These are phyloP conservation scores for Venturiaceae sp. DNA, from an alignment of 2,329 filamentous ascomycete species.

Conservation along the genomic window DNA sequence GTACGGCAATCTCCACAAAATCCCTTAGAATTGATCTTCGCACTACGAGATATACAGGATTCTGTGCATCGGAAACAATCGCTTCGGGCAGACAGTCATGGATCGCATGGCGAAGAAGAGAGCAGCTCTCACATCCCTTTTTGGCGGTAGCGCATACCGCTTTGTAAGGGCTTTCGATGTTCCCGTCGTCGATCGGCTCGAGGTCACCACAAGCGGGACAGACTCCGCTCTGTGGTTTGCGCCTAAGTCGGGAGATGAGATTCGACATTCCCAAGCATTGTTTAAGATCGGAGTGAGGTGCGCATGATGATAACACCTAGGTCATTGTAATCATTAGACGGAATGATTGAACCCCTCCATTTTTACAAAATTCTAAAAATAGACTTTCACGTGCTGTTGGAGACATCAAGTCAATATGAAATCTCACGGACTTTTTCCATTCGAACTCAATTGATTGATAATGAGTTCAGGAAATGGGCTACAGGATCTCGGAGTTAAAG, in stretches of 20 bases:
- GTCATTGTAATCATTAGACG: not conserved
- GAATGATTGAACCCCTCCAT: too few species aligned
- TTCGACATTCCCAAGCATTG: not conserved
- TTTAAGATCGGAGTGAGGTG: not conserved
- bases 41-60: not conserved
- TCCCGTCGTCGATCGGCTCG: not conserved
- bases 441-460: too few species aligned
- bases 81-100: not conserved
- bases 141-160: not conserved
- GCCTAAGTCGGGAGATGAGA: not conserved
- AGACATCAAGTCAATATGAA: too few species aligned
- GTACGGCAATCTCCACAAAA: slow-evolving; percentile 1
- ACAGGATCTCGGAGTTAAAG: too few species aligned
- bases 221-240: not conserved
- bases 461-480: too few species aligned
- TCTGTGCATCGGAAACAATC: not conserved
- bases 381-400: too few species aligned
- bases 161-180: not conserved
- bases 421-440: too few species aligned
- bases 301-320: not conserved
- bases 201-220: not conserved
- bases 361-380: too few species aligned
- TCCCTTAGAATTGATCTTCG: not conserved
- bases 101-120: slow-evolving; percentile 1
- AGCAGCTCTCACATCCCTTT: not conserved